Evolutionary conservation across 176 grass and related monocot genomes (phyloP).

Genomic region (Cenchrus purpureus): DNA sequence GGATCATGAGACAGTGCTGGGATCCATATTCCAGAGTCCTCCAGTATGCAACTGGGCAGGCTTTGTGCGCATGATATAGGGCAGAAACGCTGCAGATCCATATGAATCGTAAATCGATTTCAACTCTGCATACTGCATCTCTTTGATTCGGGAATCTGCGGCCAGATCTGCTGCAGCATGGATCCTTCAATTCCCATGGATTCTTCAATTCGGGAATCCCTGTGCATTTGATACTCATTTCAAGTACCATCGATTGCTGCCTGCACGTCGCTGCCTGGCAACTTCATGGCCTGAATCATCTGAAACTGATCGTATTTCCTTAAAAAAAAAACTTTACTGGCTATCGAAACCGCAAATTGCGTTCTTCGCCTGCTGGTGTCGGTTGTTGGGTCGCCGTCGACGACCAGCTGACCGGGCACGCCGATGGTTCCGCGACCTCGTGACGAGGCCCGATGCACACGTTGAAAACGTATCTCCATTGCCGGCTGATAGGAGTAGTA

Average conservation of each 20-base stretch:
- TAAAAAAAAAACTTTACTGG: neutral
- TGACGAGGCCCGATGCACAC: neutral
- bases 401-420: slow-evolving; percentile 4
- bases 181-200: neutral
- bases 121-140: neutral
- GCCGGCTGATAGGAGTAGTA: too few relatives aligned
- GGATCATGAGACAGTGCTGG: neutral
- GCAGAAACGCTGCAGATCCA: neutral
- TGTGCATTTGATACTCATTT: neutral
- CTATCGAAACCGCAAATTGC: neutral
- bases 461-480: slow-evolving; percentile 1
- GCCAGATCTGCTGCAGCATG: neutral
- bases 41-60: neutral
- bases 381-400: neutral
- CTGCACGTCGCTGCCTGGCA: neutral
- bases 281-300: neutral
- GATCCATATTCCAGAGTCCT: neutral
- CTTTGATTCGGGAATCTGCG: neutral
- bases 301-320: neutral
- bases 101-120: neutral
- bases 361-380: slow-evolving; percentile 1
- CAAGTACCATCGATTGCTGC: neutral
- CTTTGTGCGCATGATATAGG: neutral
- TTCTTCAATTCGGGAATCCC: neutral
- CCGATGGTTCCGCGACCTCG: neutral